These are phyloP conservation scores for Aspergillus pseudoviridinutans DNA, from an alignment of 2,329 filamentous ascomycete genomes.

Conservation along the genomic window DNA sequence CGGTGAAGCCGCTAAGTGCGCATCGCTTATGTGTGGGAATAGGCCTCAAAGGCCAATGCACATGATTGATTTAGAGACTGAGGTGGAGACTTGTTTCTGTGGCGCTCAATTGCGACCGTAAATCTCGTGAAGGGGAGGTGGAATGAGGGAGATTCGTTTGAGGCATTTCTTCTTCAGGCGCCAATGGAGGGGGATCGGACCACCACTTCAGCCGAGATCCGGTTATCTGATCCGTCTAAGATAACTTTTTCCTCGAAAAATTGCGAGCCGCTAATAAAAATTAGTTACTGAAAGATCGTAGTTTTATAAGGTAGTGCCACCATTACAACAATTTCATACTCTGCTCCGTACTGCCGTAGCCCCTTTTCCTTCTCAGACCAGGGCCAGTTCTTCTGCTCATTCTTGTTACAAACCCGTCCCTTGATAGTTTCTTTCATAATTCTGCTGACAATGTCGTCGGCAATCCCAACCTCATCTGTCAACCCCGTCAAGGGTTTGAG, in stretches of 20 bases:
- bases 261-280: conserved; percentile 13
- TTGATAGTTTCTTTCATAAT: background rate
- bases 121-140: conserved; percentile 1
- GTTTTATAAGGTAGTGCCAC: background rate
- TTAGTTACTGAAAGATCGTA: conserved; percentile 1
- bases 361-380: background rate
- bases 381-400: background rate
- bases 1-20: conserved; percentile 11
- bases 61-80: conserved; percentile 13
- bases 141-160: background rate
- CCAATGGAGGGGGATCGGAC: conserved; percentile 7
- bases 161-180: background rate
- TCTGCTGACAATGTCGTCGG: conserved; percentile 43
- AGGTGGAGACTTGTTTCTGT: conserved; percentile 13
- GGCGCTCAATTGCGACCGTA: conserved; percentile 3
- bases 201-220: conserved; percentile 33
- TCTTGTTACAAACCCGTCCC: background rate
- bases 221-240: conserved; percentile 44
- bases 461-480: conserved; percentile 30
- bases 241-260: conserved; percentile 26
- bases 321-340: conserved; percentile 1
- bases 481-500: conserved; percentile 61
- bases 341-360: conserved; percentile 1
- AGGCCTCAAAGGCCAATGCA: conserved; percentile 14
- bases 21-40: conserved; percentile 17